Evolutionary conservation across 768 basidiomycete genomes (phyloP), one percentile per base, ranked within the genome.

Genomic region (Rhodosporidiobolus odoratus): DNA sequence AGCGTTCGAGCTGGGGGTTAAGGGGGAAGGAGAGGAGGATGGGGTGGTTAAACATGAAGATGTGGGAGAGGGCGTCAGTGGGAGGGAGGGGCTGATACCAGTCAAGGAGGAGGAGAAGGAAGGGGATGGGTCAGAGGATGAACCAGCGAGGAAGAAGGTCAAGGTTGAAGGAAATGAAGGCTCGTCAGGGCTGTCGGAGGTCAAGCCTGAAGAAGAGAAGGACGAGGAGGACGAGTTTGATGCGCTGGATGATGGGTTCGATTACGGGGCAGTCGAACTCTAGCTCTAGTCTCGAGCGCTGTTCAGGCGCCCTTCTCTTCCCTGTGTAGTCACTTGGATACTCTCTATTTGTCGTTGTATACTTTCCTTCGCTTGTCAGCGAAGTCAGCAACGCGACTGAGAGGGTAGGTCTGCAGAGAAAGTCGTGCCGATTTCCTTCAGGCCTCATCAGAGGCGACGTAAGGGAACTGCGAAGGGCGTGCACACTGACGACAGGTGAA

Each of bases 171-270:
- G 48, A 50, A n/a, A n/a, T 23, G 48, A n/a, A 50, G 48, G 43
- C 13, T 35, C 34, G 10, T 9, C 43, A 37, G 38, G 62, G 34
- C n/a, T n/a, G n/a, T n/a, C n/a, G 62, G 27, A 43, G 21, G 52
- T 35, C 17, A 34, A 61, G 34, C 54, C 54, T 12, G 9, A 30
- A 34, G 34, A 10, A 34, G 54, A 3, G 10, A 30, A 53, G 32
- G 54, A 56, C 54, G 54, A 56, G 13, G 30, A 8, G 32, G 54
- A 56, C 54, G 54, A 56, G 34, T 56, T 35, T 34, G 54, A 56
- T 34, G 54, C 13, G 16, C 23, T 56, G 17, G 54, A 56, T 34
- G 54, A 34, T 19, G 54, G 54, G 32, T 17, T 56, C 23, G 54
- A 56, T 34, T 56, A 35, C 34, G n/a, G n/a, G n/a, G n/a, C n/a